phyloP scores from a whole-genome alignment of 257 asterid genomes.

The Nicotiana paniculata region DNA sequence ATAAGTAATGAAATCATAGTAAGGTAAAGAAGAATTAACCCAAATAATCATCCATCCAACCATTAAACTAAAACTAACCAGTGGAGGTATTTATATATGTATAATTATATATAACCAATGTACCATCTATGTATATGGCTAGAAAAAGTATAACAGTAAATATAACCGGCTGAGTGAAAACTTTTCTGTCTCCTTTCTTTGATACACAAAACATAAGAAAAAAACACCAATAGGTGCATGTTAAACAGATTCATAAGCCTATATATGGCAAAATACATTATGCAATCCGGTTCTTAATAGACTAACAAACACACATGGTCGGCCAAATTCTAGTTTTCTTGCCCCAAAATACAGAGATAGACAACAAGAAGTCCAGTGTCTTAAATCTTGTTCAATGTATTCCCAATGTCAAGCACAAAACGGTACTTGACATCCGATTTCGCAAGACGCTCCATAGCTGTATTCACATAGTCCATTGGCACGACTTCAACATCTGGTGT shows the following conservation, averaged over 20 bases:
- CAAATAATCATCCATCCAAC: too few relatives aligned
- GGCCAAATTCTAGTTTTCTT: not conserved
- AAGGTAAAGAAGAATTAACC: too few relatives aligned
- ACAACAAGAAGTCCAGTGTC: not conserved
- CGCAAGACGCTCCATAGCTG: conserved; percentile 26
- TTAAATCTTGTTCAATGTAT: conserved; percentile 9
- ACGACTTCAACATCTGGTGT: conserved; percentile 29
- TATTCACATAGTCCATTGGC: conserved; percentile 21
- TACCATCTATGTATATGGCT: too few relatives aligned
- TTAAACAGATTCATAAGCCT: not conserved
- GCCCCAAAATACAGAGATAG: not conserved
- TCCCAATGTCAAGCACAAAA: conserved; percentile 26
- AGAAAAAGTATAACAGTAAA: too few relatives aligned
- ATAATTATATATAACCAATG: too few relatives aligned
- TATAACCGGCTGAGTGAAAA: too few relatives aligned
- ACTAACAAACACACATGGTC: not conserved
- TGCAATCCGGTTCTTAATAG: too few relatives aligned
- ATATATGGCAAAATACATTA: too few relatives aligned
- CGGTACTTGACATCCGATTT: conserved; percentile 29
- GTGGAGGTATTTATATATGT: too few relatives aligned
- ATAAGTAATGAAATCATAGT: too few relatives aligned
- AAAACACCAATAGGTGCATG: not conserved
- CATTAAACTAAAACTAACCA: too few relatives aligned
- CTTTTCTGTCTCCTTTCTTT: not conserved
- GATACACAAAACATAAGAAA: not conserved